Evolutionary conservation across 2,329 filamentous ascomycete genomes (phyloP), one percentile per base, ranked within the genome.

Genomic region (Teratosphaeria destructans): DNA sequence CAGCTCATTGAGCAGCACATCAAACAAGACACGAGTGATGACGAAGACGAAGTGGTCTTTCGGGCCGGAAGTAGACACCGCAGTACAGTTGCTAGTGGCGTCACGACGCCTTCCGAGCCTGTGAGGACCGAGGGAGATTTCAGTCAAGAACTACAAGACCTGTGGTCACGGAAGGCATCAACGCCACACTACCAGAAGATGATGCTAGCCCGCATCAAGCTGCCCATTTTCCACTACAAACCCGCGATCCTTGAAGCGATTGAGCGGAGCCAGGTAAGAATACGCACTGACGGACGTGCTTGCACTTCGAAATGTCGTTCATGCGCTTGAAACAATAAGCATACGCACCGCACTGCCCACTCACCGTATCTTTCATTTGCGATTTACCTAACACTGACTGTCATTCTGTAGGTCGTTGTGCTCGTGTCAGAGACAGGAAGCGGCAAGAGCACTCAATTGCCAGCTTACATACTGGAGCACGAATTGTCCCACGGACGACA

Each of bases 391-490:
- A n/a, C 5, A 10, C 43, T 49, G 43, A 49, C 43, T 16, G 19
- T 16, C 37, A 16, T 10, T 39, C 37, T 49, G 16, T 49, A 49
- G 43, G 43, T 49, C n/a, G 16, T 49, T 1, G 43, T 99, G 61
- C 84, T 99, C 34, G 97, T 93, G 71, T 94, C 94, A 71, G 94
- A 99, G 75, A 99, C 94, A 2, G 94, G 94, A 66, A 96, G 88
- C 72, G 94, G 94, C 64, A 99, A 99, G 78, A 96, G 91, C 73
- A 99, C 94, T 0, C 94, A 99, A 69, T 88, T 96, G n/a, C 94
- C 94, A 5, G 87, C 92, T 0, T 97, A 95, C 70, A 83, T 99
- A 58, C 79, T 99, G 7, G 94, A 99, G 72, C 85, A 96, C 68
- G 87, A 96, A 69, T 81, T 99, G 56, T 83, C 85, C 3, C 83